Conservation (phyloP, 257 asterid species). For the Paulownia fortunei region DNA sequence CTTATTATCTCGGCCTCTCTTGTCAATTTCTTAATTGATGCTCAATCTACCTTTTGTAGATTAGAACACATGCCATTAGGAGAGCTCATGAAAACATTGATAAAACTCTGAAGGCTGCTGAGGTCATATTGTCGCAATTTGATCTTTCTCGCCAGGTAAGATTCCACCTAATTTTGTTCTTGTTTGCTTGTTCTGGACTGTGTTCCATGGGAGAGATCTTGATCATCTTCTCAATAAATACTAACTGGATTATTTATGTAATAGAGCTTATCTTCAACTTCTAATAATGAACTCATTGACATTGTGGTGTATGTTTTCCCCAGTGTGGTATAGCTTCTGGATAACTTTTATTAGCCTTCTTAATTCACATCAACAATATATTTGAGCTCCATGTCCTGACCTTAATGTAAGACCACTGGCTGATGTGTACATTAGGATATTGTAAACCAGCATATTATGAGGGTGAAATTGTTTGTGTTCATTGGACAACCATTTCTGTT, state of each 20-base stretch:
- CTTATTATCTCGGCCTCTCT: slow-evolving; percentile 4
- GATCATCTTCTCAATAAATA: background rate
- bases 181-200: slow-evolving; percentile 7
- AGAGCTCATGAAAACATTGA: slow-evolving; percentile 97
- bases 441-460: too few species aligned
- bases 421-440: too few species aligned
- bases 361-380: background rate
- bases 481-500: too few species aligned
- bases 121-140: slow-evolving; percentile 85
- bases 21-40: slow-evolving; percentile 4
- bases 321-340: too few species aligned
- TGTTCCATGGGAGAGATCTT: background rate
- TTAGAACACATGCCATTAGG: slow-evolving; percentile 94
- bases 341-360: background rate
- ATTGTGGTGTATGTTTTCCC: background rate
- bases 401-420: background rate
- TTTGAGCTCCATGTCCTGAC: background rate
- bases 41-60: slow-evolving; percentile 52
- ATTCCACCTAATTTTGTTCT: slow-evolving; percentile 13
- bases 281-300: background rate
- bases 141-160: slow-evolving; percentile 93
- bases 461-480: too few species aligned
- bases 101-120: slow-evolving; percentile 94
- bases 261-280: background rate
- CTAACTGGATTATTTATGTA: background rate